Conservation (phyloP, 176 grass and related monocot genomes). For the Lolium multiflorum region DNA sequence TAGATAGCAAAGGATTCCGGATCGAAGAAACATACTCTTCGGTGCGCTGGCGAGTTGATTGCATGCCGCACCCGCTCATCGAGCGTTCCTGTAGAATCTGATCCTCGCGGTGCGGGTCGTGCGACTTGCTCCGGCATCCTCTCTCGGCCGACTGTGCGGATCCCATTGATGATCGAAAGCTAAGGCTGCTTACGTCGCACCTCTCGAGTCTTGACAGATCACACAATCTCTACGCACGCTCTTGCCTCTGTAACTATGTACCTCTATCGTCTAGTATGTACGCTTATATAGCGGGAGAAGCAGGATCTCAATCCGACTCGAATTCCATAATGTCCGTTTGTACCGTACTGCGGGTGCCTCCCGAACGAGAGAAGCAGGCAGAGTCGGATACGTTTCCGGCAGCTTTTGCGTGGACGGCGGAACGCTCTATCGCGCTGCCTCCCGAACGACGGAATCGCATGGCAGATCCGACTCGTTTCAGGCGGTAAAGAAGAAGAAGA, state of each 20-base stretch:
- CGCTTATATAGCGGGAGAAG: neutral
- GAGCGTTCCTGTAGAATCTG: neutral
- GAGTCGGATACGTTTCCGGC: too few relatives aligned
- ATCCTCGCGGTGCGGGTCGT: neutral
- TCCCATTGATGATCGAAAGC: constrained; percentile 3
- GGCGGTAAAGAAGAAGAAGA: too few relatives aligned
- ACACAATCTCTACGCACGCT: neutral
- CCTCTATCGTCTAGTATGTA: neutral
- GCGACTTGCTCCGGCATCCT: neutral
- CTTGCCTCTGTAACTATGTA: neutral
- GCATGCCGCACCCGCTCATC: neutral
- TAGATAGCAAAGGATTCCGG: neutral
- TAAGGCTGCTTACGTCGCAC: neutral
- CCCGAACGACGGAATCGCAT: neutral
- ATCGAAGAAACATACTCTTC: neutral
- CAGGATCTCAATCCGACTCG: neutral
- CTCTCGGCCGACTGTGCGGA: neutral
- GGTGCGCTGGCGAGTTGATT: neutral
- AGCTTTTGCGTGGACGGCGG: too few relatives aligned
- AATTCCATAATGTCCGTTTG: neutral
- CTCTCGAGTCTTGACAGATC: neutral
- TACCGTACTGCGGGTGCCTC: too few relatives aligned
- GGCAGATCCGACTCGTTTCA: neutral
- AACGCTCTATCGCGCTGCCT: too few relatives aligned
- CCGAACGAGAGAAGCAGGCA: too few relatives aligned